Evolutionary conservation across 2,329 filamentous ascomycete species (phyloP), one percentile per base, ranked within the genome.

Genomic region (Thermomyces lanuginosus): DNA sequence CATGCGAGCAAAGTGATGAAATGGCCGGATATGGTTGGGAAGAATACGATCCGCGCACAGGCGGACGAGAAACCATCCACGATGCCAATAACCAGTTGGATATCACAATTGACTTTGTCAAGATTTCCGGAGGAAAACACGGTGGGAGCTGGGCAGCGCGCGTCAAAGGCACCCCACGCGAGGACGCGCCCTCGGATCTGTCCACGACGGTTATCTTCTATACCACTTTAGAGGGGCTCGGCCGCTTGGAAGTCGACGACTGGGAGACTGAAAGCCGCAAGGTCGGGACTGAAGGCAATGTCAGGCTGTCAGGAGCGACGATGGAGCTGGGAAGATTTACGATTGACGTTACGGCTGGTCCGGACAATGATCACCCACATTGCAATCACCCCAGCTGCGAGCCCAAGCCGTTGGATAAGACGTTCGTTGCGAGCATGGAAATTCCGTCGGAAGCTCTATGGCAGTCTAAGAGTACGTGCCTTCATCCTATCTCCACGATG

Each of bases 11-110:
- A 51, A 71, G 89, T 50, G 82, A 91, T 49, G 78, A 78, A 38
- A 92, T 98, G 67, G 77, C 72, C 24, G 86, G 86, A 30, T 98
- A 98, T 51, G 89, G 89, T 35, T 98, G 89, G 89, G 84, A 95
- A 44, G 81, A 92, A 49, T 98, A 91, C 51, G 89, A 98, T 54
- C 75, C 83, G 12, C 69, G 89, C 31, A 76, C 66, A 30, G 89
- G 89, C 35, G 89, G 89, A 30, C 65, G 79, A 12, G 82, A 98
- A 55, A 79, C 78, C 1, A 86, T 98, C 33, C 82, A 91, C 46
- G 89, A 98, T 51, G 73, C 75, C 28, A 76, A 70, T 25, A 98
- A 98, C 55, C 69, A 69, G 31, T 67, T 98, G 38, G 84, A 95
- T 55, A 68, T 98, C 36, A 91, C 79, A 6, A 93, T 86, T 22